Percentiles rank a stretch among this genome's conserved stretches.
Conservation (phyloP, 108 stramenopile species). For the Pseudonitzschia multiseries region DNA sequence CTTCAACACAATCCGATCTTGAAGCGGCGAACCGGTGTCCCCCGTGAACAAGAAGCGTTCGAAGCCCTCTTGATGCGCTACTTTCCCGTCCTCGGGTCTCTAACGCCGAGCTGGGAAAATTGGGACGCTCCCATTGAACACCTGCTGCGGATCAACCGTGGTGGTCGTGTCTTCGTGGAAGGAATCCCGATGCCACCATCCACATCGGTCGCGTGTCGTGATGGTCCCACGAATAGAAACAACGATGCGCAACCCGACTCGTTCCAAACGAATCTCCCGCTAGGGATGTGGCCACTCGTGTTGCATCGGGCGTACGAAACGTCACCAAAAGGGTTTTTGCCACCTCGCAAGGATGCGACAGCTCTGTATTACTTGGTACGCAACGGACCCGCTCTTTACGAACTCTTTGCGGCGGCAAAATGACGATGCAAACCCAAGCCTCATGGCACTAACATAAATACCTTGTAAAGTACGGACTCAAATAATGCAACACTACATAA, state of each 20-base stretch:
- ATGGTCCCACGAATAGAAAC: not conserved
- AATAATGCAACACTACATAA: no score
- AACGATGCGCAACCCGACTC: not conserved
- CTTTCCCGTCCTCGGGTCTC: not conserved
- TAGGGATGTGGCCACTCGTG: not conserved
- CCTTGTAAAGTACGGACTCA: no score
- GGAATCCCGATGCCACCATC: not conserved
- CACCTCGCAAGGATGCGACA: conserved; percentile 1
- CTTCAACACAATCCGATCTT: conserved; percentile 14
- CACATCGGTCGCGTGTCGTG: not conserved
- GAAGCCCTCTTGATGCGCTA: not conserved
- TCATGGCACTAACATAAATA: no score
- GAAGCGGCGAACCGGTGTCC: not conserved
- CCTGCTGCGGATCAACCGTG: conserved; percentile 16
- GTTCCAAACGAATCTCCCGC: not conserved
- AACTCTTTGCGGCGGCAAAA: conserved; percentile 1
- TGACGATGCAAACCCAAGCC: not conserved
- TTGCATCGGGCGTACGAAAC: conserved; percentile 6
- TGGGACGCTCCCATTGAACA: conserved; percentile 8
- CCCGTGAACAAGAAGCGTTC: conserved; percentile 5
- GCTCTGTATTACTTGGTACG: conserved; percentile 9
- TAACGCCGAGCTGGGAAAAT: conserved; percentile 8
- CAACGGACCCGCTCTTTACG: not conserved
- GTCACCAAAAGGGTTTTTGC: not conserved
- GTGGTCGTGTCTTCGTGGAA: conserved; percentile 7